Percentiles rank a stretch among this genome's conserved stretches.
Evolutionary conservation across 495 filamentous ascomycete genomes (phyloP).

Genomic region (Bombardia bombarda): DNA sequence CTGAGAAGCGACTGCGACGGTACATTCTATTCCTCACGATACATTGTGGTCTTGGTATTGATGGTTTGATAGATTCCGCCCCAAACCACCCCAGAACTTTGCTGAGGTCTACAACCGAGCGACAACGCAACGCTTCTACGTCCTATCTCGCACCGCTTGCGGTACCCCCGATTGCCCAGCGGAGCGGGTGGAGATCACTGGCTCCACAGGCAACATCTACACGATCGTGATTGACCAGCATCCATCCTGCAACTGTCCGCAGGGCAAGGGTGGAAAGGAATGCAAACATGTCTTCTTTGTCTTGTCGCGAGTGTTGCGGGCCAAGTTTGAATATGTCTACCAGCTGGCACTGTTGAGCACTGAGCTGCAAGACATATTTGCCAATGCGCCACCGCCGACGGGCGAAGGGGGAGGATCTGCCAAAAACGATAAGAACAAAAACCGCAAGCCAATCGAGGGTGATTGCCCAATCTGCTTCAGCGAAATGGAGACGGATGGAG

Average conservation of each 20-base stretch:
- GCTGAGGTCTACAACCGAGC: conserved; percentile 30
- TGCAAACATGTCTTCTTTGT: conserved; percentile 60
- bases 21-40: conserved; percentile 3
- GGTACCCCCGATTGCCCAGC: conserved; percentile 22
- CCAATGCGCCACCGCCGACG: conserved; percentile 35
- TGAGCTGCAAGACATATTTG: conserved; percentile 58
- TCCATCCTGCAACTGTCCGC: conserved; percentile 63
- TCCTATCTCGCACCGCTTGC: conserved; percentile 27
- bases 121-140: conserved; percentile 34
- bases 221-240: conserved; percentile 39
- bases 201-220: conserved; percentile 73
- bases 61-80: conserved; percentile 31
- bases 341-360: conserved; percentile 63
- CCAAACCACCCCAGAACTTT: conserved; percentile 25
- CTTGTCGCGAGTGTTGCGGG: conserved; percentile 57
- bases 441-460: conserved; percentile 50
- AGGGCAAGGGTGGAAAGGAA: conserved; percentile 53
- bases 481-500: conserved; percentile 46
- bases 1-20: conserved; percentile 17
- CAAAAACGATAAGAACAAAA: conserved; percentile 22
- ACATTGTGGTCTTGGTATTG: too few relatives aligned
- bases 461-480: conserved; percentile 78
- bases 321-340: conserved; percentile 55
- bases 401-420: conserved; percentile 8
- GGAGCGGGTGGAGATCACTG: conserved; percentile 57